Conservation (phyloP, 768 basidiomycete species). For the Macrocybe gigantea region DNA sequence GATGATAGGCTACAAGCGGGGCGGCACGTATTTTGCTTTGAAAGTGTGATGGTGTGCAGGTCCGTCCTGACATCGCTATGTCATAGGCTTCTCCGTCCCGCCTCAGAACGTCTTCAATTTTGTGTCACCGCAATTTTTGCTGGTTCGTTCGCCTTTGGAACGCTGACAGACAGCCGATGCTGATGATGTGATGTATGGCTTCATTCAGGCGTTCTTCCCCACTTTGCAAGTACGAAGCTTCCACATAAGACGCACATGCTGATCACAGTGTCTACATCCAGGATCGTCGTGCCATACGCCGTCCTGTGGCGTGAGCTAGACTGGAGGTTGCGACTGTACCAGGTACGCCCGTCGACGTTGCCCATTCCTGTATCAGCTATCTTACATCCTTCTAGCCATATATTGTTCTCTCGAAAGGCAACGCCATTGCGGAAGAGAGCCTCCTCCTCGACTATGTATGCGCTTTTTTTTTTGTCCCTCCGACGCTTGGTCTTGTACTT, state of each 20-base stretch:
- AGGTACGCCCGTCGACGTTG: slow-evolving; percentile 31
- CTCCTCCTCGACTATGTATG: slow-evolving; percentile 65
- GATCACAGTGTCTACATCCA: slow-evolving; percentile 10
- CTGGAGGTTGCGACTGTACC: slow-evolving; percentile 49
- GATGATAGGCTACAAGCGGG: slow-evolving; percentile 30
- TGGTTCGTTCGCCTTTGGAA: slow-evolving; percentile 20
- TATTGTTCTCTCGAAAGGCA: slow-evolving; percentile 46
- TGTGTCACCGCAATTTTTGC: slow-evolving; percentile 41
- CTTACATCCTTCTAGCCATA: slow-evolving; percentile 44
- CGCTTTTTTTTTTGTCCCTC: neutral
- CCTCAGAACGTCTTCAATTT: slow-evolving; percentile 41
- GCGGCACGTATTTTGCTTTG: slow-evolving; percentile 28
- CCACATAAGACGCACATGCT: neutral
- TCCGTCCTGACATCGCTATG: neutral
- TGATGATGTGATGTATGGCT: neutral
- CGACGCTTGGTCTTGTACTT: neutral
- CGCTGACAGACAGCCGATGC: neutral
- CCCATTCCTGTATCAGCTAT: slow-evolving; percentile 4
- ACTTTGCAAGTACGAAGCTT: slow-evolving; percentile 28
- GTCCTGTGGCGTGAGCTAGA: slow-evolving; percentile 47
- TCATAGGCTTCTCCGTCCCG: slow-evolving; percentile 53
- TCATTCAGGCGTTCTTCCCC: slow-evolving; percentile 52
- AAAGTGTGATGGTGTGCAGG: neutral
- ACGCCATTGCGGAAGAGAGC: slow-evolving; percentile 48
- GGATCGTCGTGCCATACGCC: slow-evolving; percentile 43